Evolutionary conservation across 139 green algal species (phyloP), one percentile per base, ranked within the genome.

Genomic region (Asterochloris sp.): DNA sequence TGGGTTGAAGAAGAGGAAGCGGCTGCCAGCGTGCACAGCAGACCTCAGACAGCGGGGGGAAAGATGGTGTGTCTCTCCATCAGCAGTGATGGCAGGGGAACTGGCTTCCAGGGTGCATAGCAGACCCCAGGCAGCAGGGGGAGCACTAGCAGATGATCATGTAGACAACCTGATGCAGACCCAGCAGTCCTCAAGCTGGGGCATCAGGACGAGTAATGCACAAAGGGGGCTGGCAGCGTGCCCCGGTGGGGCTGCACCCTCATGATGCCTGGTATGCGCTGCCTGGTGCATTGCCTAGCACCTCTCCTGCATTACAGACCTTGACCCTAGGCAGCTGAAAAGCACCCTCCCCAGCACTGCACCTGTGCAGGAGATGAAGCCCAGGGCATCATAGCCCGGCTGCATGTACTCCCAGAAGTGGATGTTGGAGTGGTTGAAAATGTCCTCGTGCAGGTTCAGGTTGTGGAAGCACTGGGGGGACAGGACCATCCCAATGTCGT

Each of bases 281-380:
- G 21, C 23, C 66, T 54, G 38, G 38, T 54, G 38, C 38, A 54
- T 54, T 54, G 38, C 38, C 38, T 10, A 6, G 66, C 66, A 71
- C 21, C 66, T 26, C 17, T 2, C 66, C 66, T 71, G 17, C 17
- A 71, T 26, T 16, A 69, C 16, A 16, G 64, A 14, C 16, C 16
- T 14, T 69, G 64, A 10, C 21, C 66, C 17, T 71, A 8, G 2
- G 17, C 66, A 71, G 66, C 66, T 13, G 66, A 4, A 24, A 10
- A 71, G 21, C 19, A 29, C 69, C 69, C n/a, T 21, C 19, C 17
- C 14, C 63, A 69, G 23, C 13, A 79, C 16, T 27, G 62, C n/a
- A 85, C 82, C 89, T 13, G 89, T 93, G 88, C 89, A 93, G 38
- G 88, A 92, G 75, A 93, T 93, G 84, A 93, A 87, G 75, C 89